Conservation (phyloP, 2,329 filamentous ascomycete genomes). For the Ascochyta clinopodiicola region DNA sequence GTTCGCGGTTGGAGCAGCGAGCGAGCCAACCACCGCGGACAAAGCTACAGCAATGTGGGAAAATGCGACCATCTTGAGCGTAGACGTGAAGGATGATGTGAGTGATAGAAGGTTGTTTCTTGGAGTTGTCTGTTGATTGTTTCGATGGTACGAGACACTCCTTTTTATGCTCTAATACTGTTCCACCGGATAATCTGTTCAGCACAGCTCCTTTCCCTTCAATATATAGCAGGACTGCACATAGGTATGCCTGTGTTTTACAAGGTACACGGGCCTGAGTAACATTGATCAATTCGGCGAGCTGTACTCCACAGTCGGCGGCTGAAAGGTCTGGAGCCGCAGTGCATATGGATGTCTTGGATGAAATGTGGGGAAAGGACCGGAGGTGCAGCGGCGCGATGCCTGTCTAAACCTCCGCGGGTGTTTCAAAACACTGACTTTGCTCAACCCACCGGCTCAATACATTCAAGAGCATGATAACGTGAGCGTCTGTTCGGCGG, state of each 20-base stretch:
- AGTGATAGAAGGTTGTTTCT: constrained; percentile 1
- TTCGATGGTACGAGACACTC: constrained; percentile 18
- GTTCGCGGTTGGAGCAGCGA: constrained; percentile 33
- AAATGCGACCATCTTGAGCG: constrained; percentile 35
- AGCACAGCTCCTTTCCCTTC: background rate
- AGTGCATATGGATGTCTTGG: background rate
- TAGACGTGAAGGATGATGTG: background rate
- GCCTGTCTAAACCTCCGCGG: background rate
- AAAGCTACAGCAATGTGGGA: constrained; percentile 30
- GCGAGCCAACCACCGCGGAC: constrained; percentile 25
- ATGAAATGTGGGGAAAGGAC: constrained; percentile 6
- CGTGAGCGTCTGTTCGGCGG: background rate
- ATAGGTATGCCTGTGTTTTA: background rate
- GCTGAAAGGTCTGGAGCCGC: background rate
- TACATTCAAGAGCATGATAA: background rate
- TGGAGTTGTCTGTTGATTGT: constrained; percentile 11
- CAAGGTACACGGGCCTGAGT: background rate
- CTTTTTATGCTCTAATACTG: constrained; percentile 26
- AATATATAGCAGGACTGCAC: constrained; percentile 3
- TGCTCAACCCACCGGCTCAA: constrained; percentile 3
- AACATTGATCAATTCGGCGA: background rate
- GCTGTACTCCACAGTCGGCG: background rate
- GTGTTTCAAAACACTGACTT: background rate
- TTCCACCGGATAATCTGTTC: constrained; percentile 12
- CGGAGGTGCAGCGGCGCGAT: background rate